Evolutionary conservation across 1,139 yeast species (phyloP).

Genomic region (Kodamaea anthophila): DNA sequence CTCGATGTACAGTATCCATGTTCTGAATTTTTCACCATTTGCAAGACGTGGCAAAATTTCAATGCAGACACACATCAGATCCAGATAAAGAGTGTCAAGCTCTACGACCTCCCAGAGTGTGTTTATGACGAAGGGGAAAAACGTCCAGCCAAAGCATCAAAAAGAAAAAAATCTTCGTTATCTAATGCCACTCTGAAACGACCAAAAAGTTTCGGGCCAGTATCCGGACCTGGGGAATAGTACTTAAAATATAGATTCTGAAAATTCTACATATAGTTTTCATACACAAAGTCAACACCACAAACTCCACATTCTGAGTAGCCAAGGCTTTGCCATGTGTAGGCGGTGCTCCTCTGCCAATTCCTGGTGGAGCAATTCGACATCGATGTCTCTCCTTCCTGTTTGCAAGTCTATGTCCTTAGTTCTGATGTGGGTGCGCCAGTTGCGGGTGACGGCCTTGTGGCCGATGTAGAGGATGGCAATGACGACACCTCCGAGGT

Average conservation of each 20-base stretch:
- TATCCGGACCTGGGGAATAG: no score
- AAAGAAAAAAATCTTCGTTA: conserved; percentile 16
- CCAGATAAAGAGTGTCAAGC: conserved; percentile 69
- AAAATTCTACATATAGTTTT: background rate
- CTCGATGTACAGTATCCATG: conserved; percentile 90
- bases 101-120: conserved; percentile 73
- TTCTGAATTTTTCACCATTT: conserved; percentile 74
- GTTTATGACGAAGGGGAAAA: conserved; percentile 76
- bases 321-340: conserved; percentile 11
- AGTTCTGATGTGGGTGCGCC: conserved; percentile 24
- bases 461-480: conserved; percentile 29
- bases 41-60: conserved; percentile 67
- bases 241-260: no score
- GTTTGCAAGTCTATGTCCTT: conserved; percentile 29
- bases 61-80: conserved; percentile 56
- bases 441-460: conserved; percentile 26
- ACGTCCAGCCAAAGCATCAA: conserved; percentile 55
- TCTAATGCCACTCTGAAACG: background rate
- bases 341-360: conserved; percentile 15
- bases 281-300: conserved; percentile 4
- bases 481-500: conserved; percentile 31
- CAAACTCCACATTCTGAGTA: conserved; percentile 13
- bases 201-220: no score
- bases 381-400: conserved; percentile 27
- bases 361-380: conserved; percentile 21